Percentiles rank a stretch among this genome's conserved stretches.
phyloP scores from a whole-genome alignment of 176 grass and related monocot species.

The Oryza punctata region DNA sequence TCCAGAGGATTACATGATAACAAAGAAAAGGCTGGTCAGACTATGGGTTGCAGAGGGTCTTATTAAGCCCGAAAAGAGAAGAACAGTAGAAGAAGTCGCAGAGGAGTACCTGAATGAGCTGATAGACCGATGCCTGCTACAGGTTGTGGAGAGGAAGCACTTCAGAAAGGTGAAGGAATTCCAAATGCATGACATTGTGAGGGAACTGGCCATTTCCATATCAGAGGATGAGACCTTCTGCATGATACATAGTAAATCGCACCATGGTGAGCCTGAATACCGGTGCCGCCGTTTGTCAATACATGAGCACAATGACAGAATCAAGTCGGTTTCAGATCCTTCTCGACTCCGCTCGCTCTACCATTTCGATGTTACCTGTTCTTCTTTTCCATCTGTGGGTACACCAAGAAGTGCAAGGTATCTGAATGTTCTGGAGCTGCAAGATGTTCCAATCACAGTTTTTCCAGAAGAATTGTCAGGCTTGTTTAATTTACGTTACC shows the following conservation, averaged over 20 bases:
- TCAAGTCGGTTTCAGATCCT: slow-evolving; percentile 11
- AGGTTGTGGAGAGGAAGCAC: slow-evolving; percentile 36
- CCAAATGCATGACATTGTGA: slow-evolving; percentile 45
- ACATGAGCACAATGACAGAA: slow-evolving; percentile 24
- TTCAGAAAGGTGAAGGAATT: slow-evolving; percentile 32
- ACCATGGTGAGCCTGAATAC: background rate
- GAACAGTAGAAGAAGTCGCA: slow-evolving; percentile 43
- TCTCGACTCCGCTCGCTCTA: slow-evolving; percentile 34
- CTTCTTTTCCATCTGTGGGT: slow-evolving; percentile 8
- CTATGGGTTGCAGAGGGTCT: slow-evolving; percentile 58
- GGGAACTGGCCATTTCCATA: slow-evolving; percentile 39
- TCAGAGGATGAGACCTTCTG: slow-evolving; percentile 32
- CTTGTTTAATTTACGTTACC: slow-evolving; percentile 42
- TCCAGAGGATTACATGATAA: slow-evolving; percentile 49
- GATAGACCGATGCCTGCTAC: slow-evolving; percentile 40
- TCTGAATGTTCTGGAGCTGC: slow-evolving; percentile 17
- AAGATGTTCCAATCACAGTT: slow-evolving; percentile 9
- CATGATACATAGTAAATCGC: slow-evolving; percentile 12
- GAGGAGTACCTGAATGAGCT: slow-evolving; percentile 56
- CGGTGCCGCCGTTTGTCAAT: background rate
- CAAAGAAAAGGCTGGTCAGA: slow-evolving; percentile 39
- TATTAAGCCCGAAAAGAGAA: slow-evolving; percentile 31
- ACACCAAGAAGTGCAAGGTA: slow-evolving; percentile 10
- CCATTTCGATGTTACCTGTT: slow-evolving; percentile 13
- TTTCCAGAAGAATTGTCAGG: slow-evolving; percentile 25